These are phyloP conservation scores for Coniferiporia sulphurascens DNA, from an alignment of 1,284 basidiomycete species.

Conservation along the genomic window DNA sequence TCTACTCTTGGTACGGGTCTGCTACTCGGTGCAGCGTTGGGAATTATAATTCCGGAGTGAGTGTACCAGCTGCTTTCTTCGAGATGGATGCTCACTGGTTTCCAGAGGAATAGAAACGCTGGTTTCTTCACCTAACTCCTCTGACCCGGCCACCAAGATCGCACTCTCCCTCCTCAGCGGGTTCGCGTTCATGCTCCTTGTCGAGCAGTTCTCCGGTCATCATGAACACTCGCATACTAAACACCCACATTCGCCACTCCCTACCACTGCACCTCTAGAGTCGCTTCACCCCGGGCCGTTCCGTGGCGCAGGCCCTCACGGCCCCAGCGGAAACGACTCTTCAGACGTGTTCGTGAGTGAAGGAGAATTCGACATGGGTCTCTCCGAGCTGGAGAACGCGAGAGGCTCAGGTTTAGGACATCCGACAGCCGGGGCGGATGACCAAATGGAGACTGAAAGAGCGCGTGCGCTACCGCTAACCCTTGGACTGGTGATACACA, in stretches of 20 bases:
- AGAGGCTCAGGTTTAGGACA: constrained; percentile 31
- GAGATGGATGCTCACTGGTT: neutral
- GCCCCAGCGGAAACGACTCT: constrained; percentile 21
- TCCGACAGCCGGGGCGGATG: neutral
- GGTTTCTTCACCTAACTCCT: constrained; percentile 31
- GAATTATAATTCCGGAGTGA: constrained; percentile 89
- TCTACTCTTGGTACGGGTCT: constrained; percentile 78
- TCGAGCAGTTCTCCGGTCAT: constrained; percentile 52
- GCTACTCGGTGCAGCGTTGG: constrained; percentile 82
- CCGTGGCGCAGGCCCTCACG: neutral
- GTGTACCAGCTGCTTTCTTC: constrained; percentile 27
- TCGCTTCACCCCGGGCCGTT: constrained; percentile 5
- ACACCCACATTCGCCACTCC: constrained; percentile 13
- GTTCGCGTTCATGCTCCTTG: constrained; percentile 80
- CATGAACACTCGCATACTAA: constrained; percentile 16
- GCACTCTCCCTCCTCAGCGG: constrained; percentile 74
- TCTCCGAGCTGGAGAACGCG: constrained; percentile 43
- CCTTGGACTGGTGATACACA: constrained; percentile 81
- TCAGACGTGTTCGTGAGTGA: constrained; percentile 22
- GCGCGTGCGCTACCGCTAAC: constrained; percentile 63
- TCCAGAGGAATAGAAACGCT: constrained; percentile 60
- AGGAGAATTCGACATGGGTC: constrained; percentile 50
- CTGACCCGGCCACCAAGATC: constrained; percentile 49
- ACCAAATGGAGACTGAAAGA: neutral
- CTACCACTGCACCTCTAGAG: constrained; percentile 24